A percentile compares a stretch with the other conserved stretches of the same genome.
Conservation (phyloP, 768 basidiomycete species). For the Tricholomella constricta region DNA sequence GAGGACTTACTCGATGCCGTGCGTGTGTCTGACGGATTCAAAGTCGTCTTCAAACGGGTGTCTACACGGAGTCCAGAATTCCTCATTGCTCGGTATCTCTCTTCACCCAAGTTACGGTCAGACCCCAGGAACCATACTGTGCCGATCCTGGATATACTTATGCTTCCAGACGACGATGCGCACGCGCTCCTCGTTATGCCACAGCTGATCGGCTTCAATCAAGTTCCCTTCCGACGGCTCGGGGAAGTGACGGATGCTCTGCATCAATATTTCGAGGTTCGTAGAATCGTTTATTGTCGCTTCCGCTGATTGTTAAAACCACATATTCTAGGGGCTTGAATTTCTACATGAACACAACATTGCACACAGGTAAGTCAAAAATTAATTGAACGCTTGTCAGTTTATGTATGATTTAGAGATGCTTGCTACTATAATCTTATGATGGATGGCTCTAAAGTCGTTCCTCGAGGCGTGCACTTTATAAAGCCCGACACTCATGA, state of each 20-base stretch:
- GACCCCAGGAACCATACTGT: conserved; percentile 25
- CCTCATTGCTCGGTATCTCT: conserved; percentile 13
- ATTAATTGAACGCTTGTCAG: too few species aligned
- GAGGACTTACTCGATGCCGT: too few species aligned
- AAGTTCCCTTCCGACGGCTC: conserved; percentile 19
- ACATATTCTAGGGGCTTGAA: too few species aligned
- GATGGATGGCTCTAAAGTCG: not conserved
- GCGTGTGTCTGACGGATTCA: too few species aligned
- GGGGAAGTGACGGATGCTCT: conserved; percentile 20
- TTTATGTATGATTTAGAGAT: not conserved
- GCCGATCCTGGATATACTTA: conserved; percentile 22
- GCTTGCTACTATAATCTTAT: not conserved
- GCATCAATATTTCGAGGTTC: too few species aligned
- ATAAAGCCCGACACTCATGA: not conserved
- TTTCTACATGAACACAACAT: too few species aligned
- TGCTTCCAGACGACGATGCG: too few species aligned
- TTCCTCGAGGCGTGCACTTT: not conserved
- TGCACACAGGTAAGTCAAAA: too few species aligned
- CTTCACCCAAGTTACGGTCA: conserved; percentile 1
- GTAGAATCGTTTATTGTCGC: too few species aligned
- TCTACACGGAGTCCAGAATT: conserved; percentile 3
- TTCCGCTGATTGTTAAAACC: too few species aligned
- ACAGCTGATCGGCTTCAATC: conserved; percentile 12
- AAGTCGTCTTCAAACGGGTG: too few species aligned
- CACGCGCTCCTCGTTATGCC: conserved; percentile 23